These are phyloP conservation scores for Amauroascus niger DNA, from an alignment of 2,329 filamentous ascomycete genomes.

Conservation along the genomic window DNA sequence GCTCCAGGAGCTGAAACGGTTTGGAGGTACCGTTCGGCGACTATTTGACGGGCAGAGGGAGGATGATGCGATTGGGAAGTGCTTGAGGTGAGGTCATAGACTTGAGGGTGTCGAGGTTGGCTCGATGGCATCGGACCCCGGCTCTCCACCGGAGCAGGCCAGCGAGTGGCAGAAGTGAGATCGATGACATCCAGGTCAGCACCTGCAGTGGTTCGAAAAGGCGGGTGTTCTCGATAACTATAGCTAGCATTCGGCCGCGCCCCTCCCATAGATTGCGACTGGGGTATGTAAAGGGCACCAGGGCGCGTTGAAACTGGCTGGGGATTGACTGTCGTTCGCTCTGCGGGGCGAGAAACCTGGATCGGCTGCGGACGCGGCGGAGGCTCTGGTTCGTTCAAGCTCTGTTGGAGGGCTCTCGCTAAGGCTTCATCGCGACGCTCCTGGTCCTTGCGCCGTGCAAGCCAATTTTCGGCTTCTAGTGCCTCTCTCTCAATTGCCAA, in stretches of 20 bases:
- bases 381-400: conserved; percentile 18
- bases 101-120: not conserved
- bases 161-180: not conserved
- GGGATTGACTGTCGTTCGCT: not conserved
- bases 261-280: no score
- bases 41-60: not conserved
- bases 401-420: conserved; percentile 31
- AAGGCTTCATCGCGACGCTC: conserved; percentile 32
- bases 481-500: conserved; percentile 26
- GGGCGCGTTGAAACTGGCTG: not conserved
- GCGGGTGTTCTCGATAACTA: not conserved
- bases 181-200: not conserved
- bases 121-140: not conserved
- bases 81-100: not conserved
- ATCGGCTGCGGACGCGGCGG: conserved; percentile 5
- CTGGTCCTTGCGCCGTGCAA: conserved; percentile 26
- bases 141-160: not conserved
- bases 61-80: not conserved
- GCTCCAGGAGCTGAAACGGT: not conserved
- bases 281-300: not conserved
- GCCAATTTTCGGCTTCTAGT: conserved; percentile 25
- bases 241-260: not conserved
- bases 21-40: not conserved
- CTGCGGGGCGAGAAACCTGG: not conserved
- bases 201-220: not conserved